Base-by-base conservation (phyloP, 192 early-diverging fungal genomes). In the Coemansia aciculifera region DNA sequence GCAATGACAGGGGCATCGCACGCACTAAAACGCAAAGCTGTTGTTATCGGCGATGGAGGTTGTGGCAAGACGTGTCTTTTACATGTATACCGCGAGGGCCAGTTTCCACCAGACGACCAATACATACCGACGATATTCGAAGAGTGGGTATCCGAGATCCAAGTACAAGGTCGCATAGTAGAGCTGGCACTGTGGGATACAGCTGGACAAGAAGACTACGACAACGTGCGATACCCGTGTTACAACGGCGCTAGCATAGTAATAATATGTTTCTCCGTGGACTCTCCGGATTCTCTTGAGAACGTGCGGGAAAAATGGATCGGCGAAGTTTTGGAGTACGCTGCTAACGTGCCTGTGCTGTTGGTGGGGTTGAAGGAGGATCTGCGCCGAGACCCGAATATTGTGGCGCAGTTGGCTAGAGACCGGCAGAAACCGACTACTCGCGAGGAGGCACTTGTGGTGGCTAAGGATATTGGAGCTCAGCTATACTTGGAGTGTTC, bases 111-210 rank as follows among this genome's bases (percentile, higher is more conserved):
- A 6, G 65, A 79, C 64, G 68, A 73, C 68, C 71, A 85, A 37
- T 92, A 93, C 81, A 88, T 91, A 32, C 95, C 95, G 31, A 98
- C 95, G 5, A 91, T 96, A 59, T 97, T 96, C 78, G 96, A 98
- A 68, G 97, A 95, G 82, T 92, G 91, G 70, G 93, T 98, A 46
- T 89, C 92, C 29, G 94, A 97, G 63, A 87, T 98, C 38, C 85
- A 90, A 57, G 88, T 95, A 36, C 93, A 97, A 78, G 93, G 91
- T 54, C 91, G 90, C 73, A 83, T 83, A 42, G 92, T 97, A 37
- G 91, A 97, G 75, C 84, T 98, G 37, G 94, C 93, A 48, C 83
- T 97, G 44, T 98, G 95, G 94, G 96, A 98, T 90, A 97, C 95
- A 63, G 94, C 95, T 56, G 95, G 93, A 34, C 94, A 96, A 65